Evolutionary conservation across 176 grass and related monocot genomes (phyloP).

Genomic region (Musa acuminata): DNA sequence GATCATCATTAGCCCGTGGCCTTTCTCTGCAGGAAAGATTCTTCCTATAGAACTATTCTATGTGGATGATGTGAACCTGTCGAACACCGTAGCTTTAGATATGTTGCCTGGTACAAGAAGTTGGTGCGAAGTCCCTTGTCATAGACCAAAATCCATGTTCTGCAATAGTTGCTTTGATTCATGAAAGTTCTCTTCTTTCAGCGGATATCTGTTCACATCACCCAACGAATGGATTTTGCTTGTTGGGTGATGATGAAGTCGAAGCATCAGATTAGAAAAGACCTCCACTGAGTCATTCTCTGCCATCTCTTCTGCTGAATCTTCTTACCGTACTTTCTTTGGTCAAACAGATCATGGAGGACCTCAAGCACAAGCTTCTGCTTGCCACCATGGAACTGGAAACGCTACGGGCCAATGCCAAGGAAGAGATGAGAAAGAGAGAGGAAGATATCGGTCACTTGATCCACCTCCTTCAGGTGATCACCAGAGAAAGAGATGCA

Average conservation of each 20-base stretch:
- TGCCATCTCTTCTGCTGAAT: background rate
- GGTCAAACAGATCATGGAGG: slow-evolving; percentile 44
- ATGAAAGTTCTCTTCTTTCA: no score
- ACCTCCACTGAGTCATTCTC: background rate
- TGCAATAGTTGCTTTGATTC: background rate
- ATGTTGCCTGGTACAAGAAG: background rate
- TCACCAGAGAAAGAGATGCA: background rate
- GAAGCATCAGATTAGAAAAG: no score
- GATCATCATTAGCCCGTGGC: background rate
- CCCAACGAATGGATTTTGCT: no score
- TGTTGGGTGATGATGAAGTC: no score
- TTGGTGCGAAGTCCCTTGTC: background rate
- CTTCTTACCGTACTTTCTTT: background rate
- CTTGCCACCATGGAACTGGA: slow-evolving; percentile 55
- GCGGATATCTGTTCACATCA: no score
- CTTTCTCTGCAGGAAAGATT: background rate
- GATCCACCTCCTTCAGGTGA: slow-evolving; percentile 19
- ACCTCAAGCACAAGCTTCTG: slow-evolving; percentile 61
- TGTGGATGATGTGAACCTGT: background rate
- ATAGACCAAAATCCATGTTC: slow-evolving; percentile 1
- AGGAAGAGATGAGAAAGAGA: slow-evolving; percentile 52
- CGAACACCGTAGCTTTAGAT: background rate
- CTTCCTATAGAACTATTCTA: background rate
- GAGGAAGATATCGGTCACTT: slow-evolving; percentile 60
- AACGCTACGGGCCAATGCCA: slow-evolving; percentile 21